These are phyloP conservation scores for Mangifera indica DNA, from an alignment of 345 rosid genomes.

Conservation along the genomic window DNA sequence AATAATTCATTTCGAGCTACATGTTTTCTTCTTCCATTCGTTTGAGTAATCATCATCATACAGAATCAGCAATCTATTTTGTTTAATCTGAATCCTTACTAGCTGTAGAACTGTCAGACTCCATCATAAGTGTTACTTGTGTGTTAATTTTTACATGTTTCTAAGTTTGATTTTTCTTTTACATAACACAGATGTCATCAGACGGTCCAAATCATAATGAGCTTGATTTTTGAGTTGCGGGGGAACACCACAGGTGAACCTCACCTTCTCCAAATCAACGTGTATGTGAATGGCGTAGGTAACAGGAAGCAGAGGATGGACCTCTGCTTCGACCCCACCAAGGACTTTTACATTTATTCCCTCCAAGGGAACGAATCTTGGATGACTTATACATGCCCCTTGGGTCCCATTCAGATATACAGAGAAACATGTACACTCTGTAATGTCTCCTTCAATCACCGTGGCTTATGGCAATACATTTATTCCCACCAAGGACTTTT, in stretches of 20 bases:
- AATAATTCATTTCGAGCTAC: neutral
- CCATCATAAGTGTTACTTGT: too few relatives aligned
- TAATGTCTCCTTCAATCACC: too few relatives aligned
- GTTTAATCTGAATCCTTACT: too few relatives aligned
- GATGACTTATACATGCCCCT: neutral
- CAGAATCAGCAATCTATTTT: too few relatives aligned
- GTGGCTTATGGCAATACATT: too few relatives aligned
- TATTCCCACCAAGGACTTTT: too few relatives aligned
- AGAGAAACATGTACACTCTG: neutral
- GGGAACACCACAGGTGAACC: conserved; percentile 96
- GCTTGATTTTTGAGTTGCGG: conserved; percentile 90
- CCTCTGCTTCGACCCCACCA: conserved; percentile 97
- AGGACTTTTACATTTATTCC: conserved; percentile 82
- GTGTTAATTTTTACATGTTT: too few relatives aligned
- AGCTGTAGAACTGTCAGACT: too few relatives aligned
- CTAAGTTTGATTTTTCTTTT: too few relatives aligned
- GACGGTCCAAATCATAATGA: conserved; percentile 91
- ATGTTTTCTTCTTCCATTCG: neutral
- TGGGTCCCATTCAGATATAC: neutral
- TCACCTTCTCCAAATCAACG: conserved; percentile 78
- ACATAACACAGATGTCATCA: too few relatives aligned
- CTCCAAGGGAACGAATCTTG: conserved; percentile 21
- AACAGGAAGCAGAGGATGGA: conserved; percentile 87
- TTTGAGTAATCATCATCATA: neutral
- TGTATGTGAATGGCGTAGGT: conserved; percentile 89